Conservation (phyloP, 192 early-diverging fungal species). For the Backusella australiensis region DNA sequence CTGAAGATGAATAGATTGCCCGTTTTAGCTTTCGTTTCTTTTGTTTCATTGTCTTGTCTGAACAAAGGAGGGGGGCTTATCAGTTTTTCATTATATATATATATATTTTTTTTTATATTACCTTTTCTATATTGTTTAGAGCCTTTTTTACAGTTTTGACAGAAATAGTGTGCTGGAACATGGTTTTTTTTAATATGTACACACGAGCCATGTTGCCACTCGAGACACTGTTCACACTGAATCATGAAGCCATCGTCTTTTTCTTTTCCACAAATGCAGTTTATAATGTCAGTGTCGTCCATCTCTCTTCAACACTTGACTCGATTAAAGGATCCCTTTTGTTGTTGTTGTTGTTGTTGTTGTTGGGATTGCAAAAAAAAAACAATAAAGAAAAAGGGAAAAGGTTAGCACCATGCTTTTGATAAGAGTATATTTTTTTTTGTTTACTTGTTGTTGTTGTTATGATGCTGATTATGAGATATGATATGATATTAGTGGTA, state of each 20-base stretch:
- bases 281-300: constrained; percentile 81
- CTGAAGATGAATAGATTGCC: neutral
- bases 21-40: constrained; percentile 3
- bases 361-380: neutral
- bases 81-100: neutral
- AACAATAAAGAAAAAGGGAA: too few species aligned
- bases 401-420: neutral
- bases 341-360: neutral
- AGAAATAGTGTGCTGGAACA: constrained; percentile 84
- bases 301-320: constrained; percentile 3
- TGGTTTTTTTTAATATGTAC: constrained; percentile 67
- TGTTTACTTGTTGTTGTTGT: neutral
- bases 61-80: neutral
- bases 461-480: neutral
- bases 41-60: neutral
- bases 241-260: constrained; percentile 98
- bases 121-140: constrained; percentile 1
- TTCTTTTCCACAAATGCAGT: constrained; percentile 86
- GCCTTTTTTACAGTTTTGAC: constrained; percentile 65
- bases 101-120: neutral
- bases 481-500: neutral
- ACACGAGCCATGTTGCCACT: constrained; percentile 96
- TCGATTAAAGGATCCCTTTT: neutral
- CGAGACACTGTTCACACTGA: constrained; percentile 90
- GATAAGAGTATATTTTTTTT: neutral